phyloP scores from a whole-genome alignment of 805 yeast species.

The Grigorovia humatica region DNA sequence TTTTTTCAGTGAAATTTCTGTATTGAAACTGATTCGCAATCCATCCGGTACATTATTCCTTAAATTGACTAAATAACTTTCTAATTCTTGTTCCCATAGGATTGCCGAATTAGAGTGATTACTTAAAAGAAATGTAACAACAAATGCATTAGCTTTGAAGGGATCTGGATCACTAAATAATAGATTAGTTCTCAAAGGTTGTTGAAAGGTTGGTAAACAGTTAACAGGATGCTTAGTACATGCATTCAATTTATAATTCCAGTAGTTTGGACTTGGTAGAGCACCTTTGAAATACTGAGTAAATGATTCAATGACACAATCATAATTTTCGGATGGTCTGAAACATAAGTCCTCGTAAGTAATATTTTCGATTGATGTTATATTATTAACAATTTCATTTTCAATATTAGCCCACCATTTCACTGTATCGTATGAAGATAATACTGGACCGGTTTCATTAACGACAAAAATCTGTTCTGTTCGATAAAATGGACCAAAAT shows the following conservation, averaged over 20 bases:
- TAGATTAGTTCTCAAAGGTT: constrained; percentile 66
- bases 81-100: constrained; percentile 66
- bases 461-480: constrained; percentile 74
- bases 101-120: constrained; percentile 38
- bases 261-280: constrained; percentile 34
- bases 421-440: constrained; percentile 52
- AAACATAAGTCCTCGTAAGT: constrained; percentile 63
- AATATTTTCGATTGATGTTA: constrained; percentile 22
- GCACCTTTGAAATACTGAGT: constrained; percentile 79
- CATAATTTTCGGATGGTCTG: constrained; percentile 63
- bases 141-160: constrained; percentile 58
- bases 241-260: constrained; percentile 43
- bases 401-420: constrained; percentile 90
- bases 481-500: constrained; percentile 88
- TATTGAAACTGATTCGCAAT: constrained; percentile 58
- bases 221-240: constrained; percentile 80
- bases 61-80: constrained; percentile 39
- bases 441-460: constrained; percentile 56
- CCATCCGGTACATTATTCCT: constrained; percentile 41
- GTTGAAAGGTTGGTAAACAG: constrained; percentile 85
- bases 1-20: constrained; percentile 75
- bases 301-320: constrained; percentile 78
- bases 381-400: constrained; percentile 33
- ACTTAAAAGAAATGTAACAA: constrained; percentile 60
- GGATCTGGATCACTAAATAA: constrained; percentile 57